Base-by-base conservation (phyloP, 257 asterid species). In the Solanum sitiens region DNA sequence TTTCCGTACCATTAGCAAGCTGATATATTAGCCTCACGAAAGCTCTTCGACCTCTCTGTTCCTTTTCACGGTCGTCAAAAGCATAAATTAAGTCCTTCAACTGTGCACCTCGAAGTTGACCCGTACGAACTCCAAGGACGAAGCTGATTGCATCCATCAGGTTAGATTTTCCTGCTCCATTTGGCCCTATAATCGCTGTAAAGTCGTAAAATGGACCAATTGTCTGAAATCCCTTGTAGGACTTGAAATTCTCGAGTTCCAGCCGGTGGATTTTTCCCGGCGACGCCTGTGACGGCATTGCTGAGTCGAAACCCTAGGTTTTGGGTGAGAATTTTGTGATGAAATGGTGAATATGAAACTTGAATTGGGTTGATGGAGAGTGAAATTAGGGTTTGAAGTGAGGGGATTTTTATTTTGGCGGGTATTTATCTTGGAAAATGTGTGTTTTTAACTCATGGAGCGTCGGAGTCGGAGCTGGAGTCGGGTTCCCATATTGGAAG, bases 71-170 rank as follows among this genome's bases (percentile, higher is more conserved):
- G 92, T 97, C 99, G 77, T 97, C 98, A 39, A 95, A 92, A 2
- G 98, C 96, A 70, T 96, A 97, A 72, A 97, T 94, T 75, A 97
- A 94, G 92, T 97, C 99, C 65, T 92, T 93, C 87, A 96, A 83
- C 92, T 95, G 96, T 14, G 96, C 93, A 20, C 99, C 99, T 42
- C 99, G 98, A 63, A 97, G 99, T 88, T 97, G 98, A 37, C 96
- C 98, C 5, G 99, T 94, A 65, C 99, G 99, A 39, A 97, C 99
- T 42, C 99, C 99, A 21, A 97, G 98, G 16, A 97, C 99, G 89
- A 97, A 97, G 91, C 99, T 96, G 89, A 97, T 96, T 56, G 99
- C 99, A 87, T 97, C 99, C 99, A 97, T 97, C 45, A 97, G 89
- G 88, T 97, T 97, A 68, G 99, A 97, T 87, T 97, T 97, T 1